Base-by-base conservation (phyloP, 2,329 filamentous ascomycete genomes). In the Xylariaceae sp. region DNA sequence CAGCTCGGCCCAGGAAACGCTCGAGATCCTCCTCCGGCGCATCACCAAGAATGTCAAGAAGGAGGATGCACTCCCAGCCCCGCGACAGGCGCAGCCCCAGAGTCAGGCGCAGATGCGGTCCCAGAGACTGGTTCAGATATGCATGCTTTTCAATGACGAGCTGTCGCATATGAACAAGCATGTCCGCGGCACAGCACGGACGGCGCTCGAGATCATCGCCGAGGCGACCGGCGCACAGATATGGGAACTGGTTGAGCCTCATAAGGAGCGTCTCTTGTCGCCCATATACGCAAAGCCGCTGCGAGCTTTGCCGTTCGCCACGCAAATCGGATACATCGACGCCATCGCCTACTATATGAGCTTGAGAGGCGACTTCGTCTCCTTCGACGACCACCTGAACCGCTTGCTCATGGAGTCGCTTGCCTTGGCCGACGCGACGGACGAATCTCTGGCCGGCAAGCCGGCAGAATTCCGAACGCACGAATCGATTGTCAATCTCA, bases 321-420 rank as follows among this genome's bases (percentile, higher is more conserved):
- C 88, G 3, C 94, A 98, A 65, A 98, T 98, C 51, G 94, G 92
- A 3, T 97, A 94, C 57, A 96, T 99, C 51, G 94, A 98, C 59
- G 92, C 92, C 1, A 88, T 98, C 57, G 95, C 88, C 0, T 98
- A 94, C 62, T 94, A 94, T 57, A 77, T 99, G 67, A 83, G 83
- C 40, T 72, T 98, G 34, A 90, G 94, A 59, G 81, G 83, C 34
- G 85, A 92, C 49, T 90, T 96, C 55, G 80, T 98, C 17, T 79
- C 83, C 6, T 95, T 97, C 59, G 92, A 96, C 50, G 90, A 97
- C 34, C 81, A 89, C 47, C 73, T 97, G 17, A 94, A 92, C 50
- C 78, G 92, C 31, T 70, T 98, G 29, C 74, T 98, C 43, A 85
- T 94, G 76, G 92, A 99, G 64, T 94, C 90, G 5, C 70, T 98